These are phyloP conservation scores for Xylariaceae sp. DNA, from an alignment of 2,329 filamentous ascomycete species.

Conservation along the genomic window DNA sequence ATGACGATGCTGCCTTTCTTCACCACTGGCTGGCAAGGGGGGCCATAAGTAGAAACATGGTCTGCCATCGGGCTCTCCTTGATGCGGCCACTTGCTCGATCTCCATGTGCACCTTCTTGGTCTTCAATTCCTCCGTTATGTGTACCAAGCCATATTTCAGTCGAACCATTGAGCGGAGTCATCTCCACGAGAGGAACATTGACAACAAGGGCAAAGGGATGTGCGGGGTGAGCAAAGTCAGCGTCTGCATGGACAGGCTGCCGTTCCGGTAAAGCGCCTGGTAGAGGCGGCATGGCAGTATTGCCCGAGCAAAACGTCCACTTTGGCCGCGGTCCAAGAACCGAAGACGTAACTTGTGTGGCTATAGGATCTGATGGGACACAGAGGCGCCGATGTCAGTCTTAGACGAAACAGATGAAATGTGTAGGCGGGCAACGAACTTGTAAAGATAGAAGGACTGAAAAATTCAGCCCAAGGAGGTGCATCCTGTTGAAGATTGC, in stretches of 20 bases:
- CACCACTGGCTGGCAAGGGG: conserved; percentile 50
- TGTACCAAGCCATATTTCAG: conserved; percentile 60
- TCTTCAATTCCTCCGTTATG: conserved; percentile 37
- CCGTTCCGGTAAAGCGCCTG: conserved; percentile 37
- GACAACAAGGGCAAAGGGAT: conserved; percentile 54
- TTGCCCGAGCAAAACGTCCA: conserved; percentile 60
- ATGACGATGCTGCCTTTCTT: conserved; percentile 56
- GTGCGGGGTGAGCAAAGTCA: conserved; percentile 53
- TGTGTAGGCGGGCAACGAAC: conserved; percentile 31
- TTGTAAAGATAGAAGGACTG: conserved; percentile 50
- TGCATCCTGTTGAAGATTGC: conserved; percentile 61
- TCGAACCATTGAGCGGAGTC: conserved; percentile 52
- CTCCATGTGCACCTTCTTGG: conserved; percentile 50
- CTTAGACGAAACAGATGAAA: conserved; percentile 14
- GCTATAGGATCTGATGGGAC: conserved; percentile 47
- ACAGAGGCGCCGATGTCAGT: background rate
- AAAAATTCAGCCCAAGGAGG: conserved; percentile 51
- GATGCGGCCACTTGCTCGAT: conserved; percentile 52
- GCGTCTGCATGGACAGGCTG: conserved; percentile 61
- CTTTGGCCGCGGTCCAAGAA: conserved; percentile 53
- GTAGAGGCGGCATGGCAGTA: conserved; percentile 50
- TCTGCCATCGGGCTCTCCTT: conserved; percentile 38
- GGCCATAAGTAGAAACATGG: conserved; percentile 33
- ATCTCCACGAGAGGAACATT: conserved; percentile 53
- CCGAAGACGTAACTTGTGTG: conserved; percentile 52